Evolutionary conservation across 2,329 filamentous ascomycete species (phyloP).

Genomic region (Tolypocladium nubicola): DNA sequence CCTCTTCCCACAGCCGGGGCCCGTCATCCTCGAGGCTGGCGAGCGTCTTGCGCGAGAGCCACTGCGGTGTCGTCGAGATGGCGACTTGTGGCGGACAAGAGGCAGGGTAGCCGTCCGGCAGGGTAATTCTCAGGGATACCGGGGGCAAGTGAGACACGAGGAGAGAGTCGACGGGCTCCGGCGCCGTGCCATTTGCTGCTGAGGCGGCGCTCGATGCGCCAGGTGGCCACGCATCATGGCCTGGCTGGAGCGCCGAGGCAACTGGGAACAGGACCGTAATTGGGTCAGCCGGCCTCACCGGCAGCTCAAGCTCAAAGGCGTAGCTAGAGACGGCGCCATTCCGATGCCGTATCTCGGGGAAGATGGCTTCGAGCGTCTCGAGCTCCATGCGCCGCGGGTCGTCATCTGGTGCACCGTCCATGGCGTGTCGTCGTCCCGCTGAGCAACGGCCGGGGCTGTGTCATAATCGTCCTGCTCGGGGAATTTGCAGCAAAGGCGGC

Average conservation of each 20-base stretch:
- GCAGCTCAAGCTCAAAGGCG: constrained; percentile 45
- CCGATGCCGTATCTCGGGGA: constrained; percentile 46
- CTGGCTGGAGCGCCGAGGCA: constrained; percentile 14
- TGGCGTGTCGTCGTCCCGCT: constrained; percentile 9
- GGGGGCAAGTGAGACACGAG: constrained; percentile 48
- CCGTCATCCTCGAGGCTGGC: constrained; percentile 39
- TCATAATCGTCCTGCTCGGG: constrained; percentile 1
- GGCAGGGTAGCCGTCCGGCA: constrained; percentile 50
- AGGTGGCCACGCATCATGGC: background rate
- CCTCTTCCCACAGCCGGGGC: constrained; percentile 48
- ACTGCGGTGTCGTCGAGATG: constrained; percentile 44
- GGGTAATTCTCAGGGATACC: constrained; percentile 38
- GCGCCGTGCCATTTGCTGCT: constrained; percentile 2
- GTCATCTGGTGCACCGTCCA: constrained; percentile 36
- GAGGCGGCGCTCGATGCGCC: background rate
- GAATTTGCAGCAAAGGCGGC: background rate
- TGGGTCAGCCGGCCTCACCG: constrained; percentile 42
- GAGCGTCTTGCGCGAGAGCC: constrained; percentile 42
- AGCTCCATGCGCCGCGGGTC: constrained; percentile 49
- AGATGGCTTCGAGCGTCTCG: constrained; percentile 52
- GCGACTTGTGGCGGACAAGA: constrained; percentile 36
- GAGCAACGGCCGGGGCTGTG: background rate
- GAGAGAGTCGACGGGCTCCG: constrained; percentile 30
- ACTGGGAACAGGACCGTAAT: constrained; percentile 49
- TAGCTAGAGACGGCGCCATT: constrained; percentile 27